phyloP scores from a whole-genome alignment of 2,329 filamentous ascomycete genomes.

The Aureobasidium sp. region DNA sequence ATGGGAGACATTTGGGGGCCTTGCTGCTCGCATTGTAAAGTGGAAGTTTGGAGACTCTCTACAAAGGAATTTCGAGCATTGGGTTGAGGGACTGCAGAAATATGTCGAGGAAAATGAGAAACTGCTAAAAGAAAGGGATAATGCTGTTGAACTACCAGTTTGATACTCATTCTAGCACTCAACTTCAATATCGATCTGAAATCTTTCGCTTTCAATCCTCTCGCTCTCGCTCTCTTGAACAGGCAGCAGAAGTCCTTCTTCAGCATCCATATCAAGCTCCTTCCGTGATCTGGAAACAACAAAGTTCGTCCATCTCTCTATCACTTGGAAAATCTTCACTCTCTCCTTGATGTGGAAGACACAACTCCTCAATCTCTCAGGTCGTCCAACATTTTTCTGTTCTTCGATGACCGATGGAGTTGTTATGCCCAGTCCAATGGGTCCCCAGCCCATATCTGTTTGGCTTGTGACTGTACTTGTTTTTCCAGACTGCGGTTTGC shows the following conservation, averaged over 20 bases:
- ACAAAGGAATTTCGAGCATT: slow-evolving; percentile 32
- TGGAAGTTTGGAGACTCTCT: slow-evolving; percentile 35
- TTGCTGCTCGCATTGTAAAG: slow-evolving; percentile 33
- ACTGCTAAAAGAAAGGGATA: neutral
- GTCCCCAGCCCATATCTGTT: neutral
- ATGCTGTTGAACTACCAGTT: slow-evolving; percentile 7
- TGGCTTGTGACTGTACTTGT: neutral
- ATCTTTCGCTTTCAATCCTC: neutral
- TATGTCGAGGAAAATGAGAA: slow-evolving; percentile 30
- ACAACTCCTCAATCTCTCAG: no score
- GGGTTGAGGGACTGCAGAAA: slow-evolving; percentile 34
- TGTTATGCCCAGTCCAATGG: neutral
- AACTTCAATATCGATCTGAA: no score
- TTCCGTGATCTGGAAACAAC: neutral
- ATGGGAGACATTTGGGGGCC: slow-evolving; percentile 40
- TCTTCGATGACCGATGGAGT: neutral
- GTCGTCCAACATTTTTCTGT: neutral
- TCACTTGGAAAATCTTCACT: neutral
- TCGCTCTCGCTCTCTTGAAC: neutral
- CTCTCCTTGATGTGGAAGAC: no score
- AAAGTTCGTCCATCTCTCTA: neutral
- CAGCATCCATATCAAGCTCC: neutral
- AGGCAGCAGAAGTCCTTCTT: neutral
- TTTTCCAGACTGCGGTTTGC: neutral
- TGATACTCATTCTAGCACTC: neutral